Base-by-base conservation (phyloP, 2,329 filamentous ascomycete genomes). In the Phaeosphaeria sp. region DNA sequence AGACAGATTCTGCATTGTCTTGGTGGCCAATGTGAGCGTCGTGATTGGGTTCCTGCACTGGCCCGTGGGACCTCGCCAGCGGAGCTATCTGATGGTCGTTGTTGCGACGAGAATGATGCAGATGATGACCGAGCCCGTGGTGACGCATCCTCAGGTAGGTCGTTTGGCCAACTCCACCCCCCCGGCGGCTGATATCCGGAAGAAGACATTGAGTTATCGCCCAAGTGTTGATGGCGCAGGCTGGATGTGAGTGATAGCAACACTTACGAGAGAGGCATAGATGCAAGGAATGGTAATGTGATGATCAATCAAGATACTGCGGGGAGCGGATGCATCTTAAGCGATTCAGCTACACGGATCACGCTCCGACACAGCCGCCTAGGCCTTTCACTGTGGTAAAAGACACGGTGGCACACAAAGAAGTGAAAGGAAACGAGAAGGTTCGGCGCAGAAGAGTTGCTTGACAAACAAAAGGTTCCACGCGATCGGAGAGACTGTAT, bases 1-100 rank as follows among this genome's bases (percentile, higher is more conserved):
- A 97, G 83, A 74, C 94, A 98, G 63, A 98, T 97, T 56, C 94
- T 90, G 78, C 94, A 98, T 60, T 87, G 90, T 64, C 92, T 85
- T 23, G 90, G 84, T 39, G 86, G 85, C 75, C 91, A 94, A 60
- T 86, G 85, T 27, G 59, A 73, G 11, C 72, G 71, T 55, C 58
- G 65, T 22, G 70, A 64, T n/a, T 56, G 56, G 15, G 62, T 17
- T 49, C 50, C 56, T 56, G 66, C 63, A 27, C 58, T 56, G 44
- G 62, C 33, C 21, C 60, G 54, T 46, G 69, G 47, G 51, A 62
- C 33, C 15, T 52, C 55, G 21, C 54, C 55, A 44, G 66, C 39
- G 47, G 72, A 65, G 20, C 59, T 56, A 21, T 43, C 52, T 53
- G 68, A 52, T 25, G 64, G 57, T 11, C 63, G 57, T 22, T 67